Base-by-base conservation (phyloP, 2,329 filamentous ascomycete species). In the Parastagonospora avenae region DNA sequence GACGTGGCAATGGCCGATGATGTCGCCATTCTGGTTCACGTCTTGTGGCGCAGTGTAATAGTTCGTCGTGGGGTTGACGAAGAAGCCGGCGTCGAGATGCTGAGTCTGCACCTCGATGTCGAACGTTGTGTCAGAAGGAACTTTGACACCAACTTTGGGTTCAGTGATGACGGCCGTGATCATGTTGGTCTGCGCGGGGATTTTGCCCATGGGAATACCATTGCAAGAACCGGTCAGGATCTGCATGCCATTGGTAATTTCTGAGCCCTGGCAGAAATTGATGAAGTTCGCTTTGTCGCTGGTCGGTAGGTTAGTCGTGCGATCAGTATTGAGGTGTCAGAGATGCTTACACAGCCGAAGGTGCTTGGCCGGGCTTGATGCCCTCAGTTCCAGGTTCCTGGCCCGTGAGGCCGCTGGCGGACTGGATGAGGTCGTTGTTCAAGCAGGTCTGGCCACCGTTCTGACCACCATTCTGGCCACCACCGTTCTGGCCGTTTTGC, bases 31-130 rank as follows among this genome's bases (percentile, higher is more conserved):
- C 45, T 71, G 44, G 19, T 24, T 24, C 4, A 85, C 74, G 15
- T 75, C 64, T 63, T 85, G 82, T 30, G 82, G 81, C 29, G 81
- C 80, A 19, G 80, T 67, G 64, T 84, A 84, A 71, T 84, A 85
- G 39, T 77, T 83, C 50, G 65, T 70, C 35, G 76, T 73, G 2
- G 82, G 80, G 66, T 84, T 84, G 24, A 79, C 81, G 59, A 84
- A 83, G 14, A 74, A 72, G 46, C 82, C 82, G 24, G 81, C 78
- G 12, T 69, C 64, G 14, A 85, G 73, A 59, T 82, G 80, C 29
- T 60, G 57, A 24, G 80, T 76, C 57, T 81, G 76, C 8, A 84
- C 73, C 5, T 71, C 59, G 54, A 85, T 74, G 31, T 72, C 73
- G 66, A 85, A 83, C 29, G 72, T 60, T 12, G 63, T 60, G 60